A percentile compares a stretch with the other conserved stretches of the same genome.
Evolutionary conservation across 805 yeast species (phyloP).

Genomic region (Metschnikowia picachoensis): DNA sequence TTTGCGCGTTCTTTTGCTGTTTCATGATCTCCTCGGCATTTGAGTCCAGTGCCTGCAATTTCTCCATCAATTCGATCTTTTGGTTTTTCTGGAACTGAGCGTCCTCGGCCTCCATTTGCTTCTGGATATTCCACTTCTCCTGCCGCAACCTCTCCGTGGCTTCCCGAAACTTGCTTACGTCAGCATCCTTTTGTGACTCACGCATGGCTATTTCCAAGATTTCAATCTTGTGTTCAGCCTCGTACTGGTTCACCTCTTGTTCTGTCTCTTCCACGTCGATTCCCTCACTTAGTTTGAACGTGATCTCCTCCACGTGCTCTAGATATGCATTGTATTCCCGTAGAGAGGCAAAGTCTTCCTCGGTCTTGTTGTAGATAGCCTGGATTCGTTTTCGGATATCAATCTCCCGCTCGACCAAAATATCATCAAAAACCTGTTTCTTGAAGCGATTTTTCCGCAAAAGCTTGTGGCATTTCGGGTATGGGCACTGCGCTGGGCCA

Average conservation of each 20-base stretch:
- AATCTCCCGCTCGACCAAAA: constrained; percentile 84
- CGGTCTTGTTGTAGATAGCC: constrained; percentile 74
- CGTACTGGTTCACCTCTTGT: constrained; percentile 61
- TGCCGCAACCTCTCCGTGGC: constrained; percentile 50
- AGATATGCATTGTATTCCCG: constrained; percentile 70
- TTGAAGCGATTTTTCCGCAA: constrained; percentile 87
- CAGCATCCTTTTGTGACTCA: constrained; percentile 57
- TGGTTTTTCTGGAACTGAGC: constrained; percentile 38
- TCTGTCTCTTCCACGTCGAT: constrained; percentile 69
- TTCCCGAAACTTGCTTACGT: constrained; percentile 64
- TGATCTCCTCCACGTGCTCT: constrained; percentile 77
- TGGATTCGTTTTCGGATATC: constrained; percentile 80
- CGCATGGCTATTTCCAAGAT: constrained; percentile 74
- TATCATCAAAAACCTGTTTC: constrained; percentile 88
- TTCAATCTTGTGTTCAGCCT: constrained; percentile 66
- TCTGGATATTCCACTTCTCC: constrained; percentile 63
- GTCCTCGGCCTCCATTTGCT: constrained; percentile 49
- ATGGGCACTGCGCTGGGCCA: constrained; percentile 98
- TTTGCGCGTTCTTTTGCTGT: constrained; percentile 35
- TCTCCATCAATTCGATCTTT: constrained; percentile 39
- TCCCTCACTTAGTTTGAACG: constrained; percentile 70
- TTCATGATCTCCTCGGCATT: constrained; percentile 39
- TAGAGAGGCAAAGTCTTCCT: constrained; percentile 61
- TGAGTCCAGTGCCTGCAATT: constrained; percentile 29
- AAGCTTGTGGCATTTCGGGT: constrained; percentile 82